Percentiles rank a stretch among this genome's conserved stretches.
Conservation (phyloP, 306 rosid genomes). For the Acmispon strigosus region DNA sequence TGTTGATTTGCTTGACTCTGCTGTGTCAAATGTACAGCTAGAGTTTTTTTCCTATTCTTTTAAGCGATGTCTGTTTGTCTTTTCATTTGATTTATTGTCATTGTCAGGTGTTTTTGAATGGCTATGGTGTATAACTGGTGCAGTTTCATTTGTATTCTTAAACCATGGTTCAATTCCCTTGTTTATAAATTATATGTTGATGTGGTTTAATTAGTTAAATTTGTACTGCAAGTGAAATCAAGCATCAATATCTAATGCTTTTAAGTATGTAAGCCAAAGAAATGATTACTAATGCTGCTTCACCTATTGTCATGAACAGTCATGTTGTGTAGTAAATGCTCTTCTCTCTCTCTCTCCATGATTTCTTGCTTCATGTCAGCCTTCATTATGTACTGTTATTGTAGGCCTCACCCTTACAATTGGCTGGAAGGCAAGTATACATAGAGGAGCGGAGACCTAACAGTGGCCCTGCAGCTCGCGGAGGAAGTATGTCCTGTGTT, state of each 20-base stretch:
- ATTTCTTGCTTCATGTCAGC: neutral
- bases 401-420: conserved; percentile 86
- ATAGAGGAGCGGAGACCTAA: conserved; percentile 90
- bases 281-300: neutral
- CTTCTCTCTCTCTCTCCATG: neutral
- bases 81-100: conserved; percentile 2
- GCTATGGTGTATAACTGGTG: neutral
- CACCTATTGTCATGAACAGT: neutral
- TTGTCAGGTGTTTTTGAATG: neutral
- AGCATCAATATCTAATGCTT: neutral
- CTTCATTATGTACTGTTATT: conserved; percentile 17
- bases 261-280: neutral
- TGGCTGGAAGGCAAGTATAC: conserved; percentile 88
- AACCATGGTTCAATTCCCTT: neutral
- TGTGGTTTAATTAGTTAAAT: neutral
- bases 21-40: neutral
- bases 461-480: conserved; percentile 52
- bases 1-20: neutral
- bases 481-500: conserved; percentile 67
- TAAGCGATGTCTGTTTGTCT: neutral
- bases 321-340: neutral
- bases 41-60: neutral
- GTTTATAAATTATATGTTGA: neutral
- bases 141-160: neutral
- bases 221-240: neutral